Evolutionary conservation across 352 stramenopile species (phyloP).

Genomic region (Globisporangium spiculum): DNA sequence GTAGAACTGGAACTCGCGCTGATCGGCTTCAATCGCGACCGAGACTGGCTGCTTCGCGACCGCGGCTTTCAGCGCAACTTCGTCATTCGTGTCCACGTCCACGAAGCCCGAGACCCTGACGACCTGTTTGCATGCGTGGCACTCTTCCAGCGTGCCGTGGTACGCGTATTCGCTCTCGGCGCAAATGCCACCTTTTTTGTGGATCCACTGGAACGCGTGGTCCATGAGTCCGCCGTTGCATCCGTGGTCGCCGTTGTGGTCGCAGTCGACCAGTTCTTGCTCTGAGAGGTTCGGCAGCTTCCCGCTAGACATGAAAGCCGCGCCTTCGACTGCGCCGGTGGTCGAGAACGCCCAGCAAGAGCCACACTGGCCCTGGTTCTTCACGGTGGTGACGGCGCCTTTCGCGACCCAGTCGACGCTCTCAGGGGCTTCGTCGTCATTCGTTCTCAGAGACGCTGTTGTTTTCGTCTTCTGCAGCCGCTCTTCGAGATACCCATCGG

Average conservation of each 20-base stretch:
- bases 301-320: slow-evolving; percentile 75
- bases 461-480: slow-evolving; percentile 5
- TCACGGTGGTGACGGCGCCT: slow-evolving; percentile 54
- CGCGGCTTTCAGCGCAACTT: slow-evolving; percentile 78
- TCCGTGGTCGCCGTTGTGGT: slow-evolving; percentile 73
- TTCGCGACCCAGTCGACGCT: slow-evolving; percentile 39
- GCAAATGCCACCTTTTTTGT: slow-evolving; percentile 71
- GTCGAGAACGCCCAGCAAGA: slow-evolving; percentile 98
- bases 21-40: slow-evolving; percentile 92
- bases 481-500: slow-evolving; percentile 17
- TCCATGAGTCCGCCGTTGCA: slow-evolving; percentile 90
- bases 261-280: slow-evolving; percentile 92
- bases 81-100: slow-evolving; percentile 49
- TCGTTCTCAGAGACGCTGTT: background rate
- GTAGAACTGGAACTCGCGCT: slow-evolving; percentile 98
- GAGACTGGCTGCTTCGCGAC: slow-evolving; percentile 93
- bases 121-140: slow-evolving; percentile 31
- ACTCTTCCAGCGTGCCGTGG: slow-evolving; percentile 32
- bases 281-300: slow-evolving; percentile 85
- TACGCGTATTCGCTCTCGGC: slow-evolving; percentile 84
- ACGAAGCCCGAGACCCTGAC: slow-evolving; percentile 46
- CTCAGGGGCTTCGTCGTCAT: slow-evolving; percentile 7
- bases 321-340: slow-evolving; percentile 88
- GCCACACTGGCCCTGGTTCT: slow-evolving; percentile 94
- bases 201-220: slow-evolving; percentile 91